These are phyloP conservation scores for Pseudodiploospora longispora DNA, from an alignment of 2,329 filamentous ascomycete species.

Conservation along the genomic window DNA sequence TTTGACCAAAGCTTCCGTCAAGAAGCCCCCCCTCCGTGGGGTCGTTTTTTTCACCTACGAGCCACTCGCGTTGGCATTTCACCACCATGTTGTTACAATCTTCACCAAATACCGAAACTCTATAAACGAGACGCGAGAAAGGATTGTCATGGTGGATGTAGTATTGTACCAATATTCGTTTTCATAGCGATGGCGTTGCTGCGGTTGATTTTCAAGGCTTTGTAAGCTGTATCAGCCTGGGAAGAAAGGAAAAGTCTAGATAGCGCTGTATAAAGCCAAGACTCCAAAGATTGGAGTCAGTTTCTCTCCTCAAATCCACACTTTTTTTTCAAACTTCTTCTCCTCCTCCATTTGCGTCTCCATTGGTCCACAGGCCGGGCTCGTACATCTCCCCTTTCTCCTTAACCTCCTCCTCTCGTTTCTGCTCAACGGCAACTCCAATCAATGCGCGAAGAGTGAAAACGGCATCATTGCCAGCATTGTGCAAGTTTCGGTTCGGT, in stretches of 20 bases:
- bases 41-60: too few relatives aligned
- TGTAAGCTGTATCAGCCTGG: constrained; percentile 9
- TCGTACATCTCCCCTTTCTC: constrained; percentile 10
- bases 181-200: constrained; percentile 39
- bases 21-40: too few relatives aligned
- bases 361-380: constrained; percentile 4
- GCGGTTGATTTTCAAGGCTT: constrained; percentile 16
- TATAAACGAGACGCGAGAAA: not conserved
- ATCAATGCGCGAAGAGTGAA: constrained; percentile 72
- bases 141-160: constrained; percentile 12
- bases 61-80: too few relatives aligned
- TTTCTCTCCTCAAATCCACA: constrained; percentile 10
- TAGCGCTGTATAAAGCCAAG: not conserved
- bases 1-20: constrained; percentile 10
- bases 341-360: not conserved
- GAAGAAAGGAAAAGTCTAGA: constrained; percentile 5
- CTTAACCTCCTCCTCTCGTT: constrained; percentile 13
- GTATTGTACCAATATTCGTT: constrained; percentile 29
- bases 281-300: constrained; percentile 1
- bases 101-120: too few relatives aligned
- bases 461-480: constrained; percentile 78
- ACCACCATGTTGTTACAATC: too few relatives aligned
- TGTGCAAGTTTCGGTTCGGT: constrained; percentile 61
- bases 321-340: constrained; percentile 5
- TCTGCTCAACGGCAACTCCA: constrained; percentile 25